These are phyloP conservation scores for Globisporangium solare DNA, from an alignment of 352 stramenopile species.

Conservation along the genomic window DNA sequence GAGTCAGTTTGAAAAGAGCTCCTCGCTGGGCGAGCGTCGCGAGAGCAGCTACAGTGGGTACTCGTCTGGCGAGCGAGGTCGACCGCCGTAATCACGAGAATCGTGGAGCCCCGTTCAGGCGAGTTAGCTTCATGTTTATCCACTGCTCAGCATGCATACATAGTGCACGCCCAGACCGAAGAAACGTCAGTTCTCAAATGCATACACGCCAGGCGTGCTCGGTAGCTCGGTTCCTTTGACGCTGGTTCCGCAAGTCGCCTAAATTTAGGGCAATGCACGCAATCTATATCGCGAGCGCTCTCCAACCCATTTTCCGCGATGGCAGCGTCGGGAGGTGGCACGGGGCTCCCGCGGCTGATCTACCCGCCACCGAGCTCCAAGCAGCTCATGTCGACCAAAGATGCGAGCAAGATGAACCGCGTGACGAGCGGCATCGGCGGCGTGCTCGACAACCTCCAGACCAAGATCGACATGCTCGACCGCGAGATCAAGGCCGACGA, in stretches of 20 bases:
- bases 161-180: neutral
- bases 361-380: constrained; percentile 41
- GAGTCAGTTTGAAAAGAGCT: neutral
- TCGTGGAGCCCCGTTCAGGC: constrained; percentile 14
- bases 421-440: constrained; percentile 65
- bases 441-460: constrained; percentile 52
- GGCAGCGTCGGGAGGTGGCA: constrained; percentile 6
- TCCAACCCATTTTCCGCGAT: neutral
- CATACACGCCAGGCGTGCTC: too few relatives aligned
- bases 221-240: too few relatives aligned
- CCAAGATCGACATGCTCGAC: constrained; percentile 55
- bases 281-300: neutral
- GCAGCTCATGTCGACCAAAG: constrained; percentile 43
- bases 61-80: neutral
- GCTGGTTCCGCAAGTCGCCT: neutral
- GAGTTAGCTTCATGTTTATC: constrained; percentile 1
- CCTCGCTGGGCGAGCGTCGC: neutral
- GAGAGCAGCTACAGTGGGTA: neutral
- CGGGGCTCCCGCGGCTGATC: constrained; percentile 34
- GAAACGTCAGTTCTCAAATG: neutral
- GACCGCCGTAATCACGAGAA: constrained; percentile 4
- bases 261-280: neutral
- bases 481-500: constrained; percentile 69
- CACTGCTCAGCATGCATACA: too few relatives aligned
- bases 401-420: constrained; percentile 66